Conservation (phyloP, 2,329 filamentous ascomycete species). For the Calonectria pauciramosa region DNA sequence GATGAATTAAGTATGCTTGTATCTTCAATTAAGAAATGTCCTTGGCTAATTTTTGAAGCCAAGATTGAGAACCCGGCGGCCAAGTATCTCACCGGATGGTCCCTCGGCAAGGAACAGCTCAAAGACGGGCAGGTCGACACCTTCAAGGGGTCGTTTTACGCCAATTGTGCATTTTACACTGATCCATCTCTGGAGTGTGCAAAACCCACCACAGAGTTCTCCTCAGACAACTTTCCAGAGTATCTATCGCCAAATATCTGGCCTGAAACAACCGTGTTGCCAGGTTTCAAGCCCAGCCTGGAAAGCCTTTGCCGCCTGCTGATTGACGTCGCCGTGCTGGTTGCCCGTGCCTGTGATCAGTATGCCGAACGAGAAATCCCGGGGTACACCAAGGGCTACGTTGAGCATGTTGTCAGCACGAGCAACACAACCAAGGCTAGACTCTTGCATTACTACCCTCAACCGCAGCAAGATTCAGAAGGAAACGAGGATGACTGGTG, state of each 20-base stretch:
- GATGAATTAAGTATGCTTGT: constrained; percentile 73
- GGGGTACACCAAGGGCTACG: constrained; percentile 81
- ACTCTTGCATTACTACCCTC: constrained; percentile 92
- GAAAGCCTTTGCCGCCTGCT: constrained; percentile 85
- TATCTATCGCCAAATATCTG: constrained; percentile 93
- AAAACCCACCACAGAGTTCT: constrained; percentile 70
- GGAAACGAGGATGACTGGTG: constrained; percentile 90
- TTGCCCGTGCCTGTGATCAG: constrained; percentile 89
- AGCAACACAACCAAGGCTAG: constrained; percentile 93
- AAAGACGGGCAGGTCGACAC: constrained; percentile 84
- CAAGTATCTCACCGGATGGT: constrained; percentile 82
- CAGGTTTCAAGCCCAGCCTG: constrained; percentile 81
- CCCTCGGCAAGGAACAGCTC: constrained; percentile 84
- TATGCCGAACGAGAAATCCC: constrained; percentile 85
- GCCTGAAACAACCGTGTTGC: constrained; percentile 78
- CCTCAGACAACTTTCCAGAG: constrained; percentile 79
- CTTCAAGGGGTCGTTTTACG: constrained; percentile 87
- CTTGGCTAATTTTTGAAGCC: constrained; percentile 50
- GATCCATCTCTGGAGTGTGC: constrained; percentile 73
- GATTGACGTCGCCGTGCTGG: constrained; percentile 89
- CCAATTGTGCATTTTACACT: constrained; percentile 85
- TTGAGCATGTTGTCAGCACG: constrained; percentile 88
- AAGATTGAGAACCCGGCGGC: constrained; percentile 71
- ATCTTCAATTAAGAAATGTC: background rate
- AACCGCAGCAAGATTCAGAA: constrained; percentile 54